A percentile compares a stretch with the other conserved stretches of the same genome.
These are phyloP conservation scores for Dorcoceras hygrometricum DNA, from an alignment of 257 asterid genomes.

Conservation along the genomic window DNA sequence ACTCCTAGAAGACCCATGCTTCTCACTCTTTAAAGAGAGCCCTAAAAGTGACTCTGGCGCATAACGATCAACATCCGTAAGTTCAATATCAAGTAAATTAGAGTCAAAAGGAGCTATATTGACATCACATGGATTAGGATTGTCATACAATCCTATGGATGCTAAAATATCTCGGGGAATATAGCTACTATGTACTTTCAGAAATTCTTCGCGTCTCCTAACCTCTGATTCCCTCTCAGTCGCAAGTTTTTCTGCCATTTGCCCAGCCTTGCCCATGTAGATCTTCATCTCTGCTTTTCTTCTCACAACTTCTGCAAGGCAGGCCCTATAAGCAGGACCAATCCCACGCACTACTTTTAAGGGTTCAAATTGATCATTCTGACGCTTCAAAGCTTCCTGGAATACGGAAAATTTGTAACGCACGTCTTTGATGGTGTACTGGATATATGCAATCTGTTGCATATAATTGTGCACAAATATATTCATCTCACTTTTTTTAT, in stretches of 20 bases:
- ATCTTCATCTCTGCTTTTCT: constrained; percentile 91
- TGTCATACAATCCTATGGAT: constrained; percentile 85
- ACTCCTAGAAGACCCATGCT: constrained; percentile 48
- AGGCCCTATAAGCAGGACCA: constrained; percentile 88
- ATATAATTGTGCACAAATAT: constrained; percentile 73
- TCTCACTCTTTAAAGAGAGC: constrained; percentile 49
- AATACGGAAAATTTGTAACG: constrained; percentile 81
- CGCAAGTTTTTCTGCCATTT: constrained; percentile 91
- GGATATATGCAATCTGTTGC: constrained; percentile 91
- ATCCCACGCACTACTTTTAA: constrained; percentile 84
- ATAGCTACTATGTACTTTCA: constrained; percentile 58
- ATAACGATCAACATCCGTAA: constrained; percentile 75
- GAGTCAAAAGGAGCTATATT: constrained; percentile 78
- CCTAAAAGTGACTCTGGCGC: constrained; percentile 90
- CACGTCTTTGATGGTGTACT: constrained; percentile 75
- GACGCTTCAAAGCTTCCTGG: constrained; percentile 93
- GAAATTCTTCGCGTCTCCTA: constrained; percentile 81
- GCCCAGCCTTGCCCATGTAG: constrained; percentile 98
- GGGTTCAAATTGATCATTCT: constrained; percentile 83
- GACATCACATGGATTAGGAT: constrained; percentile 85
- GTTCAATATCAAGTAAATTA: constrained; percentile 69
- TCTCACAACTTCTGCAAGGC: constrained; percentile 95
- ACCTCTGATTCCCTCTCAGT: constrained; percentile 82
- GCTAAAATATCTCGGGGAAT: constrained; percentile 84
- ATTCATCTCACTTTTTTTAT: constrained; percentile 88